Conservation (phyloP, 441 rosid genomes). For the Pelargonium cotyledonis region DNA sequence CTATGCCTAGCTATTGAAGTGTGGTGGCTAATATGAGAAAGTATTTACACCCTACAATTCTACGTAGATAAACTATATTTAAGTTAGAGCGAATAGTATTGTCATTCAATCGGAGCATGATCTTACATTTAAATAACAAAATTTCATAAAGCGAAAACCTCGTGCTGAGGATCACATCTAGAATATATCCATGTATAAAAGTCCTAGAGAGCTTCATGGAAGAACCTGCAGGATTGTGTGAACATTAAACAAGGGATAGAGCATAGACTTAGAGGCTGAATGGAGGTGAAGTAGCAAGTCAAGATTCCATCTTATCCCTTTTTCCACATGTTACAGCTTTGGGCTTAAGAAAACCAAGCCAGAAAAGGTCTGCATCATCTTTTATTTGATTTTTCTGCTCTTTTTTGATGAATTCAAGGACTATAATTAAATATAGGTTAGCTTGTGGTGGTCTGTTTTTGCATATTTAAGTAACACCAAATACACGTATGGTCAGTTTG, state of each 20-base stretch:
- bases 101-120: too few relatives aligned
- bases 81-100: too few relatives aligned
- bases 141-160: too few relatives aligned
- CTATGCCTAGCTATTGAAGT: too few relatives aligned
- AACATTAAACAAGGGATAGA: slow-evolving; percentile 1
- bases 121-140: too few relatives aligned
- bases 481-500: background rate
- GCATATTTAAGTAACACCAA: background rate
- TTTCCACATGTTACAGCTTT: background rate
- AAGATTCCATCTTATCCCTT: slow-evolving; percentile 4
- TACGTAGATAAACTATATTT: too few relatives aligned
- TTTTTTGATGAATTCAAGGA: slow-evolving; percentile 2
- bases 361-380: background rate
- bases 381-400: slow-evolving; percentile 2
- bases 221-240: background rate
- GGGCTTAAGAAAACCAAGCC: background rate
- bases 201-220: slow-evolving; percentile 7
- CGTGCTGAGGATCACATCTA: too few relatives aligned
- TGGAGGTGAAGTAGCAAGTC: background rate
- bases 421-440: background rate
- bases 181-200: too few relatives aligned
- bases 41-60: too few relatives aligned
- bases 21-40: background rate
- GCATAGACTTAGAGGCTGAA: background rate
- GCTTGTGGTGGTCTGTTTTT: background rate